Evolutionary conservation across 2,329 filamentous ascomycete species (phyloP).

Genomic region (Periconia sp.): DNA sequence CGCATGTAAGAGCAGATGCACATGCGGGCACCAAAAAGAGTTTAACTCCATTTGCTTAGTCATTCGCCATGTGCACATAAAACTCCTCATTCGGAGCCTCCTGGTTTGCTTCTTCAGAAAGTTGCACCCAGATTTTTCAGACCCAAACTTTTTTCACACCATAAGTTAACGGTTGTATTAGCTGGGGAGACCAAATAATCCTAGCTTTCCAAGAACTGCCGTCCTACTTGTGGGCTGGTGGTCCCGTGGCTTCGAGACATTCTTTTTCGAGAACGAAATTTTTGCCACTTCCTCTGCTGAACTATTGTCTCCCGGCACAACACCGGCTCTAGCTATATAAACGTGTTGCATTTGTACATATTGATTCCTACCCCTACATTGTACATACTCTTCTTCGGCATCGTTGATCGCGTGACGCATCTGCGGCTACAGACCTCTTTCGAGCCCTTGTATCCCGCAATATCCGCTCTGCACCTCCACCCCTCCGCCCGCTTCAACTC

Average conservation of each 20-base stretch:
- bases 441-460: not conserved
- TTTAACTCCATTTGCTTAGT: not conserved
- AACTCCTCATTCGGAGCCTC: not conserved
- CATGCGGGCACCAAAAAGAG: not conserved
- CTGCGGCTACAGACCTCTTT: not conserved
- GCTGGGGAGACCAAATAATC: conserved; percentile 53
- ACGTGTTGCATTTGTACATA: not conserved
- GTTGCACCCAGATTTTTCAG: conserved; percentile 5
- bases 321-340: not conserved
- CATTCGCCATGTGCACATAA: not conserved
- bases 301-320: not conserved
- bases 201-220: conserved; percentile 41
- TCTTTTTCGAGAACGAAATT: not conserved
- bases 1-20: too few species aligned
- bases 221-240: conserved; percentile 31
- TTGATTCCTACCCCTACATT: not conserved
- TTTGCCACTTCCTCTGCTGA: not conserved
- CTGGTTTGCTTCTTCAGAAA: not conserved
- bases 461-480: not conserved
- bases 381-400: not conserved
- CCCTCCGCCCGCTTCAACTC: not conserved
- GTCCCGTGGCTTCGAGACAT: conserved; percentile 43
- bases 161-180: conserved; percentile 53
- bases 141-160: not conserved
- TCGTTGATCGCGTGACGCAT: not conserved